A percentile compares a stretch with the other conserved stretches of the same genome.
Evolutionary conservation across 2,329 filamentous ascomycete genomes (phyloP).

Genomic region (Paecilomyces sp.): DNA sequence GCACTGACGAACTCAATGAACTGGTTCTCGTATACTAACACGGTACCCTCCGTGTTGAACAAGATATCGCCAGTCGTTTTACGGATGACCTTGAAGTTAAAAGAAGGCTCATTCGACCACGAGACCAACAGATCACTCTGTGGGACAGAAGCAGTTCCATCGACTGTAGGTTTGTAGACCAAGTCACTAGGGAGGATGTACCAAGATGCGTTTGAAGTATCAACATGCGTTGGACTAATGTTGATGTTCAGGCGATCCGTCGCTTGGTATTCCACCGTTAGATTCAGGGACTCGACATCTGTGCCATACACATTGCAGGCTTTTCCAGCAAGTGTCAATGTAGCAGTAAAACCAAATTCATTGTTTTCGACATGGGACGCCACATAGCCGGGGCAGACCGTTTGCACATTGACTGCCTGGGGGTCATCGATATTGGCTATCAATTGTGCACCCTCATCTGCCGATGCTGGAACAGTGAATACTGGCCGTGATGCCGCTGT

Average conservation of each 20-base stretch:
- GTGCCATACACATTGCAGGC: constrained; percentile 69
- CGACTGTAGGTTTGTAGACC: constrained; percentile 49
- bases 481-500: constrained; percentile 10
- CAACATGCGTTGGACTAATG: constrained; percentile 60
- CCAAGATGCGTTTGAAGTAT: constrained; percentile 55
- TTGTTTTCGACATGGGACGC: constrained; percentile 44
- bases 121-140: constrained; percentile 43
- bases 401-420: constrained; percentile 55
- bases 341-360: constrained; percentile 44
- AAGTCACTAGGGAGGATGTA: constrained; percentile 60
- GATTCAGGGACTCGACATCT: constrained; percentile 59
- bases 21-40: constrained; percentile 67
- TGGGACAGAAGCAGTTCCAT: constrained; percentile 30
- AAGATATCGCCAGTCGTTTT: constrained; percentile 58
- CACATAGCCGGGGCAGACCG: constrained; percentile 55
- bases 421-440: constrained; percentile 61
- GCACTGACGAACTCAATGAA: constrained; percentile 66
- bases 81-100: constrained; percentile 50
- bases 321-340: constrained; percentile 45
- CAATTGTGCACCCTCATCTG: constrained; percentile 40
- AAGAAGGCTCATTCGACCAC: constrained; percentile 52
- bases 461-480: constrained; percentile 43
- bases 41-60: constrained; percentile 58
- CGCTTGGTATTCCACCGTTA: constrained; percentile 63
- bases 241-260: constrained; percentile 61